Evolutionary conservation across 2,329 filamentous ascomycete genomes (phyloP).

Genomic region (Scedosporium boydii): DNA sequence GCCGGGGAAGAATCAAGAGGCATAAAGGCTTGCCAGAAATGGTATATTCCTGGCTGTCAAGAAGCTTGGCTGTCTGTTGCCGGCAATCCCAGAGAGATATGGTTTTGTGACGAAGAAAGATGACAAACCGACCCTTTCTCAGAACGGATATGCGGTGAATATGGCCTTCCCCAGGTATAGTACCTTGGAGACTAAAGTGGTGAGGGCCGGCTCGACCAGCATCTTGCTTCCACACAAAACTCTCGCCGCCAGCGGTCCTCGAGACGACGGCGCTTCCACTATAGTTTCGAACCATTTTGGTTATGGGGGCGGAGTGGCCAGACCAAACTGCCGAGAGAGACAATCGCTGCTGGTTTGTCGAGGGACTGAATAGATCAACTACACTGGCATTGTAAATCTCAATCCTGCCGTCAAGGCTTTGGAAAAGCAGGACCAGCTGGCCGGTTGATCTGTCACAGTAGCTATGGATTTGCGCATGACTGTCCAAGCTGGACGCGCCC

Average conservation of each 20-base stretch:
- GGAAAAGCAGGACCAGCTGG: constrained; percentile 63
- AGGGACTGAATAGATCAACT: constrained; percentile 70
- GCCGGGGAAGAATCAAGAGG: constrained; percentile 61
- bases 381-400: constrained; percentile 73
- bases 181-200: constrained; percentile 55
- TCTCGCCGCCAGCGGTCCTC: constrained; percentile 67
- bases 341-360: constrained; percentile 50
- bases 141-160: constrained; percentile 76
- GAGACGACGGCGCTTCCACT: constrained; percentile 74
- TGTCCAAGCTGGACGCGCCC: not conserved
- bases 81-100: constrained; percentile 77
- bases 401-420: constrained; percentile 78
- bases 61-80: constrained; percentile 42
- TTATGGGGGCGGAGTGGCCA: constrained; percentile 70
- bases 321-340: constrained; percentile 62
- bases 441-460: constrained; percentile 60
- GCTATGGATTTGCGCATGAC: constrained; percentile 52
- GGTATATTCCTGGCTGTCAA: constrained; percentile 36
- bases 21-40: constrained; percentile 66
- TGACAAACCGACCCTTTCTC: constrained; percentile 65
- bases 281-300: constrained; percentile 79
- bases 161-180: constrained; percentile 56
- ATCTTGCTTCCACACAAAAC: constrained; percentile 61
- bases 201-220: not conserved
- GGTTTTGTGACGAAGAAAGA: constrained; percentile 64